Evolutionary conservation across 257 asterid species (phyloP).

Genomic region (Salvia splendens): DNA sequence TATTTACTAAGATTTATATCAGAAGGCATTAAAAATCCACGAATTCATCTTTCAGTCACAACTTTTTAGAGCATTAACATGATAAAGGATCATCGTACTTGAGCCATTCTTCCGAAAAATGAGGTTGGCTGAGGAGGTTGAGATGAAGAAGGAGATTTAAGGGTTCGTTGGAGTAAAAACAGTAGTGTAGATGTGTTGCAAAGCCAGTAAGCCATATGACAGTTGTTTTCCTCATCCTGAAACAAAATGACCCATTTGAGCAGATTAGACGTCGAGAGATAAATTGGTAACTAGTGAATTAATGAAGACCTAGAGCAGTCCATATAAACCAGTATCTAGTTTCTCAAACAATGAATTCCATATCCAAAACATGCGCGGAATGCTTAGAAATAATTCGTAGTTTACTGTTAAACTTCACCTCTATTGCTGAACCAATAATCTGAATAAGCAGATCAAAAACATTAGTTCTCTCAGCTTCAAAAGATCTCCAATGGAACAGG

Average conservation of each 20-base stretch:
- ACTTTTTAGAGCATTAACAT: not conserved
- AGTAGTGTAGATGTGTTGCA: conserved; percentile 72
- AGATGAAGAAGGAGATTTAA: conserved; percentile 46
- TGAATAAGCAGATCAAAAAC: conserved; percentile 86
- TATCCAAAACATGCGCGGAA: conserved; percentile 1
- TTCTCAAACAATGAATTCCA: not conserved
- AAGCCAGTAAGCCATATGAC: conserved; percentile 79
- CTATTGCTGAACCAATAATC: conserved; percentile 76
- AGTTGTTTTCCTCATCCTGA: conserved; percentile 70
- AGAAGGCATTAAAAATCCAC: conserved; percentile 13
- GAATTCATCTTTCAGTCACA: conserved; percentile 20
- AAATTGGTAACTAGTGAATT: conserved; percentile 11
- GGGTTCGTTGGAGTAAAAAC: conserved; percentile 72
- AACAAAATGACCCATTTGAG: conserved; percentile 24
- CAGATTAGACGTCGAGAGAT: not conserved
- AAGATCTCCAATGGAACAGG: conserved; percentile 77
- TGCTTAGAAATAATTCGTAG: not conserved
- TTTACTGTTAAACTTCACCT: conserved; percentile 45
- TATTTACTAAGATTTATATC: conserved; percentile 21
- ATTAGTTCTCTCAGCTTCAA: conserved; percentile 79
- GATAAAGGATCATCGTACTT: conserved; percentile 42
- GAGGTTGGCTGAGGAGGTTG: conserved; percentile 73
- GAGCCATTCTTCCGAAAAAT: conserved; percentile 79
- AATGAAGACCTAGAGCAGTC: not conserved
- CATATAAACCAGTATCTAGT: conserved; percentile 19